phyloP scores from a whole-genome alignment of 2,329 filamentous ascomycete species.

The Passalora sequoiae region DNA sequence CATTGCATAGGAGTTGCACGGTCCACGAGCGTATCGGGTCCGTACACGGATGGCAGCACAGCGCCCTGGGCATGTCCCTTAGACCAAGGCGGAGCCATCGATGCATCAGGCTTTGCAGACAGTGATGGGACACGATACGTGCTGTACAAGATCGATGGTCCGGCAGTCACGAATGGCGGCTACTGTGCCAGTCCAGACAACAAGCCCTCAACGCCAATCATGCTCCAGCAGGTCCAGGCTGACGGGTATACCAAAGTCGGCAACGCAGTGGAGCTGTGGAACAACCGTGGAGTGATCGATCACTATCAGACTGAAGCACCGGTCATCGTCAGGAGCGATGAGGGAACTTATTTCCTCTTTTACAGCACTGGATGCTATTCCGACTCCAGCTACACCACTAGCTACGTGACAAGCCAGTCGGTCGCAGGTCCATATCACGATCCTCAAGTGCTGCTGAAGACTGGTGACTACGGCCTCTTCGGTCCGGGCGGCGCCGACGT shows the following conservation, averaged over 20 bases:
- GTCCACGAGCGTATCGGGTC: conserved; percentile 19
- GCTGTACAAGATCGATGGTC: conserved; percentile 63
- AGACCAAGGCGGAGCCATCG: conserved; percentile 47
- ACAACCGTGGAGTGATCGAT: conserved; percentile 24
- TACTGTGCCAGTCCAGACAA: conserved; percentile 39
- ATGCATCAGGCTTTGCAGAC: conserved; percentile 57
- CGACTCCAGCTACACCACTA: conserved; percentile 21
- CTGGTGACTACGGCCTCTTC: conserved; percentile 17
- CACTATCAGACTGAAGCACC: conserved; percentile 24
- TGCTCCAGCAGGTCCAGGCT: conserved; percentile 49
- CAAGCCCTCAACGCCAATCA: conserved; percentile 48
- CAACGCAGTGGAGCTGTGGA: conserved; percentile 13
- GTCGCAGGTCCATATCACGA: conserved; percentile 21
- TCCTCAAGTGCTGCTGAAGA: conserved; percentile 21
- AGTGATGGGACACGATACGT: conserved; percentile 53
- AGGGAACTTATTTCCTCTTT: conserved; percentile 23
- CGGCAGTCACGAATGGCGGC: conserved; percentile 37
- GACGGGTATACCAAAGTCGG: conserved; percentile 40
- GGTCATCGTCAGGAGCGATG: conserved; percentile 14
- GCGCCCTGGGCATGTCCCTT: conserved; percentile 21
- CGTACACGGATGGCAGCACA: conserved; percentile 20
- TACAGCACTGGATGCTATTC: conserved; percentile 24
- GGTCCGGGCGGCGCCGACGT: conserved; percentile 23
- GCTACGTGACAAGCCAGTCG: conserved; percentile 19
- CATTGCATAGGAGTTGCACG: conserved; percentile 25